Base-by-base conservation (phyloP, 352 stramenopile genomes). In the Phytopythium mirpurense region DNA sequence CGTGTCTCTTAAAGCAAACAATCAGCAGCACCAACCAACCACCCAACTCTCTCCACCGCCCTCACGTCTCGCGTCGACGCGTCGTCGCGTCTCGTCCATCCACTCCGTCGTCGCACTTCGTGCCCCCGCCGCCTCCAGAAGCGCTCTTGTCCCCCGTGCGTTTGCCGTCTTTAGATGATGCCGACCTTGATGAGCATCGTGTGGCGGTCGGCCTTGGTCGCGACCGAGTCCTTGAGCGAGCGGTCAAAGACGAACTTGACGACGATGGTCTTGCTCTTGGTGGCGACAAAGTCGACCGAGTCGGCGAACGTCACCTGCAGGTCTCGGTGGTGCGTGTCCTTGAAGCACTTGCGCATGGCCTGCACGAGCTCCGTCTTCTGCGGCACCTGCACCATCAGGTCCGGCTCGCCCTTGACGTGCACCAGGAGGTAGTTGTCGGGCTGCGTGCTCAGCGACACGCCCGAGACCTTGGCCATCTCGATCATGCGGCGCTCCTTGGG, bases 281-380 rank as follows among this genome's bases (percentile, higher is more conserved):
- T 60, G 18, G 79, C 75, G 43, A 81, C 70, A 52, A 84, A 92
- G 57, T 90, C 78, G 45, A 90, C 63, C 45, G 69, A 54, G 51
- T 90, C 79, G 16, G 73, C 68, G 35, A 92, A 88, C 43, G 77
- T 78, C 32, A 92, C 79, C 6, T 60, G 56, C 15, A 90, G 62
- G 27, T 92, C 78, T 41, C 77, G 74, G 9, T 67, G 67, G 31
- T 68, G 83, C 6, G 56, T 67, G 53, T 84, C 74, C 57, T 85
- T 60, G 34, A 88, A 73, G 46, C 73, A 76, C 54, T 74, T 79
- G 52, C 82, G 79, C 31, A 92, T 59, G n/a, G 74, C 68, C 56
- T 83, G 73, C 42, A 91, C 81, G 31, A 93, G 62, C 56, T 93
- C 83, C 15, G 74, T 93, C 73, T 93, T 93, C 54, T 93, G 80